Conservation (phyloP, 371 early-diverging fungal genomes). For the Mortierella sp. region DNA sequence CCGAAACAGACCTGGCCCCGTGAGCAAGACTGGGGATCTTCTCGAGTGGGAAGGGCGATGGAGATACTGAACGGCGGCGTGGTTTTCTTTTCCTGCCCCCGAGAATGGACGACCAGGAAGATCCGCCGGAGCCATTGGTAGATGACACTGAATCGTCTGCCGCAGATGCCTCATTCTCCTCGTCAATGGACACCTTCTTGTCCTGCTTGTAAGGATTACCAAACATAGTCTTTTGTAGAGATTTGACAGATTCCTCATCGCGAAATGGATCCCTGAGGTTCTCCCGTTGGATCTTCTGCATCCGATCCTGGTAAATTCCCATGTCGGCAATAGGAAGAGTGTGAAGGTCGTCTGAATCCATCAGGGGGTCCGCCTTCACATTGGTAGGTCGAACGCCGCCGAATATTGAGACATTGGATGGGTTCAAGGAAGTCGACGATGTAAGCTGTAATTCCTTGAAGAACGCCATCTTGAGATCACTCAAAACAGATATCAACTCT, state of each 20-base stretch:
- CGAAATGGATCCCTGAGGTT: slow-evolving; percentile 72
- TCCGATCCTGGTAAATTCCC: slow-evolving; percentile 73
- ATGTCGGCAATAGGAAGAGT: slow-evolving; percentile 76
- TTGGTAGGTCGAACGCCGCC: slow-evolving; percentile 24
- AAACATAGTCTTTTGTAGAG: slow-evolving; percentile 72
- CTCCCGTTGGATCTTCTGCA: slow-evolving; percentile 63
- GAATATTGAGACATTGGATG: not conserved
- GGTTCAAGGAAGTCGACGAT: slow-evolving; percentile 10
- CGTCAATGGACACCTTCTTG: slow-evolving; percentile 50
- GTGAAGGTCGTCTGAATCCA: slow-evolving; percentile 68
- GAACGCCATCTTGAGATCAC: slow-evolving; percentile 39
- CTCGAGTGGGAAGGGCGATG: slow-evolving; percentile 50
- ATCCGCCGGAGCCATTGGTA: slow-evolving; percentile 28
- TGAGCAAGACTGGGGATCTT: slow-evolving; percentile 42
- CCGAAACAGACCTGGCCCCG: slow-evolving; percentile 35
- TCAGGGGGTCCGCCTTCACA: slow-evolving; percentile 38
- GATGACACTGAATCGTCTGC: slow-evolving; percentile 42
- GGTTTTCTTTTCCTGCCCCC: slow-evolving; percentile 48
- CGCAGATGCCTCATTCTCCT: slow-evolving; percentile 49
- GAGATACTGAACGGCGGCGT: slow-evolving; percentile 48
- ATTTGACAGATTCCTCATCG: slow-evolving; percentile 70
- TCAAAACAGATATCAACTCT: slow-evolving; percentile 31
- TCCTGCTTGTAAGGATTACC: slow-evolving; percentile 77
- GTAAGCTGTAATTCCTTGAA: slow-evolving; percentile 46
- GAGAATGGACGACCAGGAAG: slow-evolving; percentile 53